Percentiles rank a stretch among this genome's conserved stretches.
These are phyloP conservation scores for Suhomyces sp. DNA, from an alignment of 805 yeast genomes.

Conservation along the genomic window DNA sequence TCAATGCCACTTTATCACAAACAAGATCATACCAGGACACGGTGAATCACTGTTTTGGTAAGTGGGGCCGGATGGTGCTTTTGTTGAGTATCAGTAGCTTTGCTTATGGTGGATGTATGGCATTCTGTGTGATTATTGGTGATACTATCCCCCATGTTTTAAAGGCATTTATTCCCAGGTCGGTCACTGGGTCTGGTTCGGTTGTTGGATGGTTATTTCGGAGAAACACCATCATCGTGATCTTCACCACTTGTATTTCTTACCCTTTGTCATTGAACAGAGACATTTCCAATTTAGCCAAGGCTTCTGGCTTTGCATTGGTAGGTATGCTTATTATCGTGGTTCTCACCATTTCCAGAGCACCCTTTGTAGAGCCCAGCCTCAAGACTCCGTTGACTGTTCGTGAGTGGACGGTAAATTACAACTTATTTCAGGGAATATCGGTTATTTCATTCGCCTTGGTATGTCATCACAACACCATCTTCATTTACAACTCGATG, in stretches of 20 bases:
- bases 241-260: slow-evolving; percentile 71
- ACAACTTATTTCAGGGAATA: slow-evolving; percentile 79
- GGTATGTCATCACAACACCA: slow-evolving; percentile 93
- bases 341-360: slow-evolving; percentile 66
- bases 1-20: slow-evolving; percentile 77
- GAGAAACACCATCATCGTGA: slow-evolving; percentile 67
- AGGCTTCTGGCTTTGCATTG: slow-evolving; percentile 82
- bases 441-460: slow-evolving; percentile 94
- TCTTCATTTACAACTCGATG: slow-evolving; percentile 84
- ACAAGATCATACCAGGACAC: slow-evolving; percentile 82
- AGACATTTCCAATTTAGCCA: slow-evolving; percentile 82
- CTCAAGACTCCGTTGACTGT: slow-evolving; percentile 49
- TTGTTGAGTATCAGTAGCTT: slow-evolving; percentile 79
- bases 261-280: slow-evolving; percentile 79
- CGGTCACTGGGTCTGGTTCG: slow-evolving; percentile 29
- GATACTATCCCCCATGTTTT: slow-evolving; percentile 93
- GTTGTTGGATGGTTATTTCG: slow-evolving; percentile 53
- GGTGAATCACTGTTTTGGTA: slow-evolving; percentile 77
- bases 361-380: slow-evolving; percentile 55
- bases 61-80: slow-evolving; percentile 62
- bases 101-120: slow-evolving; percentile 93
- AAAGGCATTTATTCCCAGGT: slow-evolving; percentile 56
- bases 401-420: slow-evolving; percentile 52
- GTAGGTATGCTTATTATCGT: slow-evolving; percentile 82
- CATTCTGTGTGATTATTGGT: slow-evolving; percentile 91